Percentiles rank a stretch among this genome's conserved stretches.
Evolutionary conservation across 2,329 filamentous ascomycete species (phyloP).

Genomic region (Aspergillus carbonarius): DNA sequence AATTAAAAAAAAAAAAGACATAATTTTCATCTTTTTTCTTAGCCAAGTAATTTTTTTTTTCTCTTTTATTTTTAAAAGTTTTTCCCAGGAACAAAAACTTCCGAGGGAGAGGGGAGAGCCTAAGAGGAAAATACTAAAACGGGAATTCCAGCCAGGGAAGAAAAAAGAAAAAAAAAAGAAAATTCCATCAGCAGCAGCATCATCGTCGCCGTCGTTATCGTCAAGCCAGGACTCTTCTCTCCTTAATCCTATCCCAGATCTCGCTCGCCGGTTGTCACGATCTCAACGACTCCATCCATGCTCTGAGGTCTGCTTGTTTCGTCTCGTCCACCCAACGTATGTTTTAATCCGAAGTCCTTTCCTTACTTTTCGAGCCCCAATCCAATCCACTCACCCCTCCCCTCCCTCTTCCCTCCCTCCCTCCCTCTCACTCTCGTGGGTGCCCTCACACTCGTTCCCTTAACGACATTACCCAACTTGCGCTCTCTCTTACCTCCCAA

Average conservation of each 20-base stretch:
- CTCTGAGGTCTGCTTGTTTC: constrained; percentile 23
- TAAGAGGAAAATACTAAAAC: constrained; percentile 17
- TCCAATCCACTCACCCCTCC: background rate
- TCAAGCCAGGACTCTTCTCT: constrained; percentile 8
- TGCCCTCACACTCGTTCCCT: constrained; percentile 6
- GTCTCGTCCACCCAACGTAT: constrained; percentile 24
- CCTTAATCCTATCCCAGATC: constrained; percentile 9
- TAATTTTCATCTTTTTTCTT: constrained; percentile 7
- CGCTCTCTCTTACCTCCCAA: background rate
- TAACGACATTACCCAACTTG: constrained; percentile 3
- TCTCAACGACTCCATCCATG: constrained; percentile 23
- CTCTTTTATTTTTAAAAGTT: constrained; percentile 15
- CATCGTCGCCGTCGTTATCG: constrained; percentile 11
- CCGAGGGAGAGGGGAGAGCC: constrained; percentile 21
- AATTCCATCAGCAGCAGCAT: constrained; percentile 15
- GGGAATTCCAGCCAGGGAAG: constrained; percentile 13
- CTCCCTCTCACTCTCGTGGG: background rate
- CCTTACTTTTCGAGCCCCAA: constrained; percentile 2
- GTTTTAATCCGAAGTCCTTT: constrained; percentile 15
- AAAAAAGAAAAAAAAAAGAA: constrained; percentile 11
- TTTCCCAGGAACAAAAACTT: constrained; percentile 22
- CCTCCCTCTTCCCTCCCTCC: constrained; percentile 3
- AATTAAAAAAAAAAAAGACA: constrained; percentile 11
- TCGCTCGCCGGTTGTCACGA: constrained; percentile 18
- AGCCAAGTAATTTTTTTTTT: constrained; percentile 1